Percentiles rank a stretch among this genome's conserved stretches.
phyloP scores from a whole-genome alignment of 2,329 filamentous ascomycete genomes.

The Fusarium sp. region DNA sequence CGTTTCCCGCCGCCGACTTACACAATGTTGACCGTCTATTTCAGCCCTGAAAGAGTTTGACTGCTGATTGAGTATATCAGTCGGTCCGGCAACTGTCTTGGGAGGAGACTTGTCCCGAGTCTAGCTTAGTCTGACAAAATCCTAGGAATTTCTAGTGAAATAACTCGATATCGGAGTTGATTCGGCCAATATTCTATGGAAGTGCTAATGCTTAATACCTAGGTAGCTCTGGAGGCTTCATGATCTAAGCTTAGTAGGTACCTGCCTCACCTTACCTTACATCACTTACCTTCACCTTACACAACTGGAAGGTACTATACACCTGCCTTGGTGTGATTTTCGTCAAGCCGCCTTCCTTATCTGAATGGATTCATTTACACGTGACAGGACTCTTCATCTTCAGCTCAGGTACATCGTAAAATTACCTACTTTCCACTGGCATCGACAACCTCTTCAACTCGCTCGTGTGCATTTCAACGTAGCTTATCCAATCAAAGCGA shows the following conservation, averaged over 20 bases:
- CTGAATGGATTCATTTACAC: neutral
- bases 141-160: neutral
- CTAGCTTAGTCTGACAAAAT: neutral
- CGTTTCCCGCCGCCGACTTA: neutral
- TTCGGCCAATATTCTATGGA: neutral
- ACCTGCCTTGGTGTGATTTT: neutral
- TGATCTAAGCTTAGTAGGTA: neutral
- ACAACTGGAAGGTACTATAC: slow-evolving; percentile 6
- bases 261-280: neutral
- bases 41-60: neutral
- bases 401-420: neutral
- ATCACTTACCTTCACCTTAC: neutral
- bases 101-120: neutral
- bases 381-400: neutral
- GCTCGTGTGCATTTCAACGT: neutral
- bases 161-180: neutral
- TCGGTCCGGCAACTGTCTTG: neutral
- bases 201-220: neutral
- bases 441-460: neutral
- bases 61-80: neutral
- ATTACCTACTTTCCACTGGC: neutral
- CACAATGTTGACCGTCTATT: neutral
- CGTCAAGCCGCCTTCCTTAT: slow-evolving; percentile 8
- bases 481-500: slow-evolving; percentile 19
- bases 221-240: neutral